phyloP scores from a whole-genome alignment of 345 rosid genomes.

The Brassica juncea region DNA sequence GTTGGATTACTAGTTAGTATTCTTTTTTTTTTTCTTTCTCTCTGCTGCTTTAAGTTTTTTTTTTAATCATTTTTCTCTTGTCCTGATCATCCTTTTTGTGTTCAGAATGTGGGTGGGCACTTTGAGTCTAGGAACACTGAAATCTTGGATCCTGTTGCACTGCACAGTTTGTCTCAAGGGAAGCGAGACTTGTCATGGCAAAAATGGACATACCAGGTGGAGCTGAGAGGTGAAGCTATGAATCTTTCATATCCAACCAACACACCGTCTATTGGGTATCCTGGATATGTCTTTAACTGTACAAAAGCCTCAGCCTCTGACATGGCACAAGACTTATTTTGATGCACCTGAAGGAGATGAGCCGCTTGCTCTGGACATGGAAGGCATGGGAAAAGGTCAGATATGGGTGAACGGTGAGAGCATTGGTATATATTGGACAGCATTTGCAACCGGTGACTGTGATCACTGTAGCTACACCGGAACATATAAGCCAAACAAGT shows the following conservation, averaged over 20 bases:
- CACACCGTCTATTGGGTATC: conserved; percentile 63
- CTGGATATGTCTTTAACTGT: conserved; percentile 54
- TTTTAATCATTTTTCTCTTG: neutral
- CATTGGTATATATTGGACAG: conserved; percentile 96
- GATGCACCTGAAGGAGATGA: conserved; percentile 91
- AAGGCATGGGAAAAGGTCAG: conserved; percentile 97
- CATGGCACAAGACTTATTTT: conserved; percentile 96
- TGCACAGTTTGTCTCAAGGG: conserved; percentile 86
- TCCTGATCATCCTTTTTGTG: neutral
- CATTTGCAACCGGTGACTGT: conserved; percentile 79
- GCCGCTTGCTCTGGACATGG: conserved; percentile 94
- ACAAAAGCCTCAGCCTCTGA: conserved; percentile 78
- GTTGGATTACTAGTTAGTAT: conserved; percentile 90
- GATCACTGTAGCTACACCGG: conserved; percentile 76
- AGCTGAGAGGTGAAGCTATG: conserved; percentile 96
- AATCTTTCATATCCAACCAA: conserved; percentile 67
- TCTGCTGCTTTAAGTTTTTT: neutral
- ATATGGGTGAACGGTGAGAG: conserved; percentile 96
- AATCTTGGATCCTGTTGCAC: conserved; percentile 91
- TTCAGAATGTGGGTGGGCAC: conserved; percentile 89
- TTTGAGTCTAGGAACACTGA: conserved; percentile 95
- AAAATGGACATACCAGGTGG: conserved; percentile 98
- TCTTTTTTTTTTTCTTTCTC: neutral
- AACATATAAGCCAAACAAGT: conserved; percentile 75
- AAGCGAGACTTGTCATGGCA: conserved; percentile 91